A percentile compares a stretch with the other conserved stretches of the same genome.
These are phyloP conservation scores for Candida mattraensis DNA, from an alignment of 805 yeast genomes.

Conservation along the genomic window DNA sequence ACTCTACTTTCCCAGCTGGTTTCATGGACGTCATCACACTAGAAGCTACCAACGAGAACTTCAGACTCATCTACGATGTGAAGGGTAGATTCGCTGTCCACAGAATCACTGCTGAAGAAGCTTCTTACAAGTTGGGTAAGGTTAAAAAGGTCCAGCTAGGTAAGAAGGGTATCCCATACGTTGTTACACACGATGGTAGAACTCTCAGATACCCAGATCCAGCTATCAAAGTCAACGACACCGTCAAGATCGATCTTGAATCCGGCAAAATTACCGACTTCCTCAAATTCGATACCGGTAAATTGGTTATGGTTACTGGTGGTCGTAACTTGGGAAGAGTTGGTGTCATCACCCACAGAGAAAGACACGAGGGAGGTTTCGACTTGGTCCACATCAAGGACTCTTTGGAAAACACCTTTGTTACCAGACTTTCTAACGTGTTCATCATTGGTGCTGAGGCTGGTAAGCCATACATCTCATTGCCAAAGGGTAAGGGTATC, in stretches of 20 bases:
- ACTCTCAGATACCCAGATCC: constrained; percentile 99
- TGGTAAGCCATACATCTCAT: constrained; percentile 88
- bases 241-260: constrained; percentile 95
- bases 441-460: constrained; percentile 90
- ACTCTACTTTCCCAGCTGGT: constrained; percentile 98
- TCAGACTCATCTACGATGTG: constrained; percentile 97
- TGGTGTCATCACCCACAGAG: constrained; percentile 94
- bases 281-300: constrained; percentile 92
- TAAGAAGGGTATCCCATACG: constrained; percentile 97
- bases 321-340: constrained; percentile 99
- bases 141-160: constrained; percentile 98
- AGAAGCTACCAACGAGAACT: constrained; percentile 98
- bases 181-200: constrained; percentile 99
- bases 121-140: constrained; percentile 96
- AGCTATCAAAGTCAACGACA: constrained; percentile 92
- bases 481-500: constrained; percentile 99
- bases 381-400: constrained; percentile 97
- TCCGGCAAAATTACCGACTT: constrained; percentile 90
- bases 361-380: constrained; percentile 97
- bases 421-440: constrained; percentile 91
- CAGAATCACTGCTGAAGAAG: constrained; percentile 99
- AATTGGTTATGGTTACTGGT: constrained; percentile 90
- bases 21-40: constrained; percentile 98
- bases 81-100: constrained; percentile 99
- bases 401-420: constrained; percentile 90